Percentiles rank a stretch among this genome's conserved stretches.
These are phyloP conservation scores for Oropetium thomaeum DNA, from an alignment of 176 grass and related monocot genomes.

Conservation along the genomic window DNA sequence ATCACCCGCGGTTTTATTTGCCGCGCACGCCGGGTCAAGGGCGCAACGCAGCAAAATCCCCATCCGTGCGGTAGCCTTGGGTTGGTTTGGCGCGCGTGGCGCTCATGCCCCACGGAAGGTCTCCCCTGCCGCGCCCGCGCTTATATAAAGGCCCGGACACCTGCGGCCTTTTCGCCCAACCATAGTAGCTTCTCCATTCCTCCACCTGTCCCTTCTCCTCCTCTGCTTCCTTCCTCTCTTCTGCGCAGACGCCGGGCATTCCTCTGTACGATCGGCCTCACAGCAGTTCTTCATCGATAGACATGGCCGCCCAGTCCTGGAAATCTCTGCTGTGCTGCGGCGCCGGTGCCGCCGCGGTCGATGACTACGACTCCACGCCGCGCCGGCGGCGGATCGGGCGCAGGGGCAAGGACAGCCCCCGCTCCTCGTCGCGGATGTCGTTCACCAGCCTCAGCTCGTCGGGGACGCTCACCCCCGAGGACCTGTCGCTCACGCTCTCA, in stretches of 20 bases:
- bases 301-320: conserved; percentile 22
- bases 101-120: not conserved
- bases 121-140: not conserved
- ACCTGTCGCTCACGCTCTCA: conserved; percentile 65
- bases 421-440: conserved; percentile 58
- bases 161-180: not conserved
- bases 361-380: conserved; percentile 1
- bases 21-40: not conserved
- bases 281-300: too few relatives aligned
- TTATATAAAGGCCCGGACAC: conserved; percentile 40
- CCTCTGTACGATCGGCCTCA: not conserved
- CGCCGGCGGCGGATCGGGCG: conserved; percentile 1
- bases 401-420: conserved; percentile 26
- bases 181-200: not conserved
- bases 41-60: not conserved
- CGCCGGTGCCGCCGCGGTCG: not conserved
- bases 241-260: not conserved
- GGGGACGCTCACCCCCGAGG: conserved; percentile 64
- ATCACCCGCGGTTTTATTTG: conserved; percentile 35
- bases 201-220: not conserved
- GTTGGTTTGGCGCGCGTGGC: not conserved
- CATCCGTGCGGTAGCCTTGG: conserved; percentile 8
- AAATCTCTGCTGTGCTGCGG: conserved; percentile 43
- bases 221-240: not conserved
- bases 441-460: conserved; percentile 66